Conservation (phyloP, 129 eudicot species). For the Arctium minus region DNA sequence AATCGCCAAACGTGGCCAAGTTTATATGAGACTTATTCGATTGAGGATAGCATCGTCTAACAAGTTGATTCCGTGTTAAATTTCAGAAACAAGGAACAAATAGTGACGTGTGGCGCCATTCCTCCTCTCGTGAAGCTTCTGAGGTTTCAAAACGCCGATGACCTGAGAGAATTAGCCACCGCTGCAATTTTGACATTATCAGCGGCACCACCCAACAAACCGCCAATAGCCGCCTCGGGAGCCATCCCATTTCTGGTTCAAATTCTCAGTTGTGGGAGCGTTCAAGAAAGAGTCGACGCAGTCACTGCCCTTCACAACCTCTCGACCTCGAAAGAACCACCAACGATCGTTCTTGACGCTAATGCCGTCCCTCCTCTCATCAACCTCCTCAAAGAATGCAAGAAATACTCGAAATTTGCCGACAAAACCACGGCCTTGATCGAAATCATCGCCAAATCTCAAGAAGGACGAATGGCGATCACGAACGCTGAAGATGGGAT, state of each 20-base stretch:
- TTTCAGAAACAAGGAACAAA: conserved; percentile 72
- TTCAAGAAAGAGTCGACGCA: conserved; percentile 75
- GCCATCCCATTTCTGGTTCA: conserved; percentile 58
- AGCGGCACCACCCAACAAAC: conserved; percentile 61
- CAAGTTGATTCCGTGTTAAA: background rate
- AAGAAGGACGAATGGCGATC: conserved; percentile 57
- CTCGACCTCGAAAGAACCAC: conserved; percentile 36
- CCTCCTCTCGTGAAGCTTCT: conserved; percentile 72
- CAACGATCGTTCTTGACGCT: conserved; percentile 40
- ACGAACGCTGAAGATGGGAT: conserved; percentile 53
- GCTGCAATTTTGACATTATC: conserved; percentile 77
- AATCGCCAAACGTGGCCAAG: background rate
- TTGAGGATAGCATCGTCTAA: background rate
- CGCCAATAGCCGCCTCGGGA: conserved; percentile 54
- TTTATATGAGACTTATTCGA: background rate
- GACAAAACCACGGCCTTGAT: conserved; percentile 65
- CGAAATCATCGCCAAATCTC: conserved; percentile 38
- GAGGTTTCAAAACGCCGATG: conserved; percentile 30
- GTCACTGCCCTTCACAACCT: conserved; percentile 75
- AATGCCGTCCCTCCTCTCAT: conserved; percentile 57
- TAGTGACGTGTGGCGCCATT: conserved; percentile 68
- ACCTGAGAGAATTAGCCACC: conserved; percentile 64
- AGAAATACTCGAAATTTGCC: conserved; percentile 66
- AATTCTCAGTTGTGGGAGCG: conserved; percentile 53
- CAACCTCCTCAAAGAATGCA: conserved; percentile 68